Percentiles rank a stretch among this genome's conserved stretches.
phyloP scores from a whole-genome alignment of 208 protist genomes.

The Leishmania lainsoni region DNA sequence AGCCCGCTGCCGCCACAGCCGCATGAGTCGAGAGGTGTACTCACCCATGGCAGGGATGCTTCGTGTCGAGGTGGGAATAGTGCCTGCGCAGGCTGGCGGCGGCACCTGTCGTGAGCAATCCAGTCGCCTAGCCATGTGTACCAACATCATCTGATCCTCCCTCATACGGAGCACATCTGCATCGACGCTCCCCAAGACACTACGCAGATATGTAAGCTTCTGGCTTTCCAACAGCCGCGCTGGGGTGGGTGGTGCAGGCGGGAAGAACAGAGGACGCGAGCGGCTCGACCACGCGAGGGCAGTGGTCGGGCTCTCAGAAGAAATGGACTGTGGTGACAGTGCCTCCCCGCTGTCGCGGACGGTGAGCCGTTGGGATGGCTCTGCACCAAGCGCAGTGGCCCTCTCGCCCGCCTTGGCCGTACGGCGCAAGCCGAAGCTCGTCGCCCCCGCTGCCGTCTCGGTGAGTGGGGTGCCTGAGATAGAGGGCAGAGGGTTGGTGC shows the following conservation, averaged over 20 bases:
- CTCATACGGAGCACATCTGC: conserved; percentile 41
- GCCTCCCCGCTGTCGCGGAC: neutral
- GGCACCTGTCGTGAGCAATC: conserved; percentile 34
- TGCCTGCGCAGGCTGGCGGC: neutral
- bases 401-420: neutral
- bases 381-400: neutral
- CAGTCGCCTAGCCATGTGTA: conserved; percentile 45
- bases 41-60: conserved; percentile 3
- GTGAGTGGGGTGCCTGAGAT: neutral
- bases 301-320: neutral
- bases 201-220: conserved; percentile 14
- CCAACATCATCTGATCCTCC: conserved; percentile 70
- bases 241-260: neutral
- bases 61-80: neutral
- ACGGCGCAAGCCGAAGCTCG: neutral
- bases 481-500: neutral
- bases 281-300: neutral
- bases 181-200: conserved; percentile 11
- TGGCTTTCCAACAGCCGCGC: neutral
- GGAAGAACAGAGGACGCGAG: neutral
- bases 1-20: conserved; percentile 32
- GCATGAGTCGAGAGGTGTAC: conserved; percentile 24
- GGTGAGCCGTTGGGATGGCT: neutral
- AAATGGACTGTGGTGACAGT: neutral
- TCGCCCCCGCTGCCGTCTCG: neutral